Conservation (phyloP, 805 yeast species). For the Zygosaccharomyces bailii region DNA sequence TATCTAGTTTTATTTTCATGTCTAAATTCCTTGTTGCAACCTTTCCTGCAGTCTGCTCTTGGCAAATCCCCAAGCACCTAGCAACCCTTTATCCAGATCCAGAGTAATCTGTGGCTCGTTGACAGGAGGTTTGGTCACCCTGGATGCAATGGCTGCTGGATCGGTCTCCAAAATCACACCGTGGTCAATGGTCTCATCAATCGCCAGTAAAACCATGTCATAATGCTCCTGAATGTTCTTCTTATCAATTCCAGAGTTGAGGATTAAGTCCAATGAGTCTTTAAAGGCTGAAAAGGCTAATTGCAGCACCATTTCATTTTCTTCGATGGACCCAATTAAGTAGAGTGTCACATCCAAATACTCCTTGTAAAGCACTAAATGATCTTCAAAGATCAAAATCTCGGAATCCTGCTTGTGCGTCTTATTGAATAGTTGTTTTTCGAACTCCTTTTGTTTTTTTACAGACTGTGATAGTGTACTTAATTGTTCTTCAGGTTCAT, state of each 20-base stretch:
- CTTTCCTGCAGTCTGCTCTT: slow-evolving; percentile 62
- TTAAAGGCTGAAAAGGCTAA: slow-evolving; percentile 71
- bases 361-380: slow-evolving; percentile 83
- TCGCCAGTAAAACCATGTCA: slow-evolving; percentile 79
- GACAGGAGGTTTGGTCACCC: slow-evolving; percentile 86
- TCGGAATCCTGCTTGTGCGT: slow-evolving; percentile 81
- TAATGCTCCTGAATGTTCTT: slow-evolving; percentile 74
- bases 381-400: slow-evolving; percentile 72
- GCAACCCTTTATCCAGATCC: slow-evolving; percentile 72
- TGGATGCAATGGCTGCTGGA: slow-evolving; percentile 76
- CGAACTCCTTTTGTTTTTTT: slow-evolving; percentile 74
- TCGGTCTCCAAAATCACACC: slow-evolving; percentile 92
- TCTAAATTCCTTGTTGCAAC: slow-evolving; percentile 43
- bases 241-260: slow-evolving; percentile 67
- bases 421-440: slow-evolving; percentile 64
- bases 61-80: slow-evolving; percentile 86
- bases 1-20: neutral
- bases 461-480: slow-evolving; percentile 37
- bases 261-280: slow-evolving; percentile 75
- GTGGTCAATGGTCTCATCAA: slow-evolving; percentile 91
- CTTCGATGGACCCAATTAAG: slow-evolving; percentile 68
- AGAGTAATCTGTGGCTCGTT: slow-evolving; percentile 59
- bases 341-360: slow-evolving; percentile 69
- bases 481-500: slow-evolving; percentile 35
- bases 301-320: slow-evolving; percentile 79